phyloP scores from a whole-genome alignment of 2,329 filamentous ascomycete species.

The Mariannaea sp. region DNA sequence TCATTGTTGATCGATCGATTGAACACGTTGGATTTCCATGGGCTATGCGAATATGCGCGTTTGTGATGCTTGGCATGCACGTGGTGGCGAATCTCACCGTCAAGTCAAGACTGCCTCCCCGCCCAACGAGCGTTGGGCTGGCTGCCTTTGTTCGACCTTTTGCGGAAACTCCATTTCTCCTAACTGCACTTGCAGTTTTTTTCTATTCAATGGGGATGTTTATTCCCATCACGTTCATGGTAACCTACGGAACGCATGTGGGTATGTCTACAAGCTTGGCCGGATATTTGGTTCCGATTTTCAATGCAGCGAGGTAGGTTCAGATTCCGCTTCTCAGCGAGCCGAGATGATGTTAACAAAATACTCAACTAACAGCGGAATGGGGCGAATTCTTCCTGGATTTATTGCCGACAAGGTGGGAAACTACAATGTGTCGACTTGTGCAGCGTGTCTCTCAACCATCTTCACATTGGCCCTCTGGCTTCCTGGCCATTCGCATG shows the following conservation, averaged over 20 bases:
- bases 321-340: background rate
- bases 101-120: background rate
- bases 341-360: background rate
- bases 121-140: background rate
- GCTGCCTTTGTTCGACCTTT: constrained; percentile 4
- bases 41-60: constrained; percentile 40
- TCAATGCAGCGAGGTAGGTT: constrained; percentile 42
- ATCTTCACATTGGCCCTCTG: constrained; percentile 42
- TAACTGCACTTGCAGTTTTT: constrained; percentile 2
- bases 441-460: constrained; percentile 46
- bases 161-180: background rate
- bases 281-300: constrained; percentile 27
- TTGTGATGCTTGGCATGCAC: constrained; percentile 39
- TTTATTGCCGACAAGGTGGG: constrained; percentile 44
- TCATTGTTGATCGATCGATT: constrained; percentile 41
- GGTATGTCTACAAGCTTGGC: constrained; percentile 4
- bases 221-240: constrained; percentile 11
- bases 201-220: constrained; percentile 12
- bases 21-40: constrained; percentile 38
- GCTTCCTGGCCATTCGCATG: constrained; percentile 39
- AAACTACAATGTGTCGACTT: constrained; percentile 49
- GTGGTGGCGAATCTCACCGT: constrained; percentile 11
- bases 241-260: background rate
- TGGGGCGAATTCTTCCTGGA: constrained; percentile 44
- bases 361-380: constrained; percentile 26